These are phyloP conservation scores for Globisporangium echinulatum DNA, from an alignment of 352 stramenopile species.

Conservation along the genomic window DNA sequence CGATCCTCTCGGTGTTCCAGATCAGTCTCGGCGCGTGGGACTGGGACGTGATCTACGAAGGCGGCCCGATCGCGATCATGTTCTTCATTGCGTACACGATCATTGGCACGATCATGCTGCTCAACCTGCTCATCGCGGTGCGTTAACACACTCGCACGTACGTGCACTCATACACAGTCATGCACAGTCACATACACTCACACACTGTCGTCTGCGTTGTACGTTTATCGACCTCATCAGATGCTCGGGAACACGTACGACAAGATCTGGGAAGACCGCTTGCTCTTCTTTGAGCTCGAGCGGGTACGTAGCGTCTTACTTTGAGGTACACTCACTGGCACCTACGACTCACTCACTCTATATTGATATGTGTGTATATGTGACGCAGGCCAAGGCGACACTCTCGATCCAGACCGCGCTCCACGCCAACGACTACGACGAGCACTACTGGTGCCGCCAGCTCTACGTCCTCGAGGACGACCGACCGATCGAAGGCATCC, in stretches of 20 bases:
- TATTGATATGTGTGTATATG: too few relatives aligned
- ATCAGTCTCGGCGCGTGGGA: conserved; percentile 74
- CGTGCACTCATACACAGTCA: too few relatives aligned
- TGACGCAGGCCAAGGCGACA: conserved; percentile 53
- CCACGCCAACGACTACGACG: conserved; percentile 63
- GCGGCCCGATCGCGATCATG: conserved; percentile 55
- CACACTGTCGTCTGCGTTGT: neutral
- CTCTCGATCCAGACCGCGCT: conserved; percentile 69
- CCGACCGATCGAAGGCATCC: conserved; percentile 71
- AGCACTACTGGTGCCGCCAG: conserved; percentile 63
- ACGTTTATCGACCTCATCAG: conserved; percentile 14
- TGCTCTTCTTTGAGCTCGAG: conserved; percentile 80
- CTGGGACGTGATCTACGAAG: conserved; percentile 67
- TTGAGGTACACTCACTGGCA: neutral
- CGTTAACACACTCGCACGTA: neutral
- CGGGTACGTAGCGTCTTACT: conserved; percentile 25
- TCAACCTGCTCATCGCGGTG: conserved; percentile 76
- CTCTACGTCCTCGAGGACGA: conserved; percentile 73
- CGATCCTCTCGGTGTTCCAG: conserved; percentile 54
- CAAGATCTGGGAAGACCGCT: conserved; percentile 76
- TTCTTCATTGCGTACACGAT: conserved; percentile 70
- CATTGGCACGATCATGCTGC: conserved; percentile 78
- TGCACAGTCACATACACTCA: too few relatives aligned
- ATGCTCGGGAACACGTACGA: conserved; percentile 85
- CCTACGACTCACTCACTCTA: neutral